Percentiles rank a stretch among this genome's conserved stretches.
Conservation (phyloP, 352 stramenopile species). For the Globisporangium paddicum region DNA sequence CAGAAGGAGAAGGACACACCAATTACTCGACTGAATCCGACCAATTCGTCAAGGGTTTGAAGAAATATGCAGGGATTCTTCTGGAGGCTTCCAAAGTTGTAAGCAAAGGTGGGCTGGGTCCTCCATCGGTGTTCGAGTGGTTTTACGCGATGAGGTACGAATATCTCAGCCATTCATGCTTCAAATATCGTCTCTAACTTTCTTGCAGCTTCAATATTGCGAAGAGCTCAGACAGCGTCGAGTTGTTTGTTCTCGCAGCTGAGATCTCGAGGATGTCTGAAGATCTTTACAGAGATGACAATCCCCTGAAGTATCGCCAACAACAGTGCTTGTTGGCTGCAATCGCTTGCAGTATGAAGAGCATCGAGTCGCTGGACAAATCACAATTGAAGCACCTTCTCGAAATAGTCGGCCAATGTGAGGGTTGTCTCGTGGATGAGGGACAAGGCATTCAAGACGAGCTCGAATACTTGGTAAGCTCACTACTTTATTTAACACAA, state of each 20-base stretch:
- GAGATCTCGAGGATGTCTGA: conserved; percentile 44
- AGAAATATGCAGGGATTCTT: conserved; percentile 37
- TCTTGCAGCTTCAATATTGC: conserved; percentile 61
- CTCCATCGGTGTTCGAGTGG: conserved; percentile 58
- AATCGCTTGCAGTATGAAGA: conserved; percentile 48
- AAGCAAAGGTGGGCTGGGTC: conserved; percentile 18
- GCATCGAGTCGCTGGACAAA: conserved; percentile 42
- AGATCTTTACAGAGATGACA: conserved; percentile 34
- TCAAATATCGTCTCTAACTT: not conserved
- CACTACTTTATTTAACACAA: not conserved
- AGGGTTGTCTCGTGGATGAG: conserved; percentile 15
- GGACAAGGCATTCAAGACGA: conserved; percentile 3
- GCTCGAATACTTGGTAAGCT: conserved; percentile 16
- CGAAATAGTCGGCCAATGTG: conserved; percentile 35
- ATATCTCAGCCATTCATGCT: not conserved
- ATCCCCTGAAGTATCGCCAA: conserved; percentile 26
- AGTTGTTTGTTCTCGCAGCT: conserved; percentile 53
- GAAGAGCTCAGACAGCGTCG: conserved; percentile 42
- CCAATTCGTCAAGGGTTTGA: conserved; percentile 30
- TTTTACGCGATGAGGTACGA: conserved; percentile 76
- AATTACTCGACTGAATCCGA: conserved; percentile 3
- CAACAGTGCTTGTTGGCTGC: conserved; percentile 53
- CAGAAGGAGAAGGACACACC: not conserved
- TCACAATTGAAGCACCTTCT: conserved; percentile 30
- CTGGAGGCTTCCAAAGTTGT: conserved; percentile 17